phyloP scores from a whole-genome alignment of 371 early-diverging fungal genomes.

The Mucor irregularis region DNA sequence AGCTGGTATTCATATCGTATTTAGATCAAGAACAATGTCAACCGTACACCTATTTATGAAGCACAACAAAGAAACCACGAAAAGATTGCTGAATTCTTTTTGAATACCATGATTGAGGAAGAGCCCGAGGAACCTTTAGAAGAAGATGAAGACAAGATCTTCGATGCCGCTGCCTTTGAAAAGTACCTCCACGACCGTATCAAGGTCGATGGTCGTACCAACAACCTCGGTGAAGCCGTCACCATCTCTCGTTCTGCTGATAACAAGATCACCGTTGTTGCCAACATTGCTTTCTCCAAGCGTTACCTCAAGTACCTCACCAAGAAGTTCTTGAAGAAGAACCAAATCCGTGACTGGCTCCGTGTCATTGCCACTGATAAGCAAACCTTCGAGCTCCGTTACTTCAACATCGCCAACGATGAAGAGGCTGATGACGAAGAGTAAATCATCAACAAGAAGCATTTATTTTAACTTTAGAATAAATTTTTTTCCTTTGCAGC shows the following conservation, averaged over 20 bases:
- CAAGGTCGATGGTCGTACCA: slow-evolving; percentile 96
- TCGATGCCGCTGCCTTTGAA: slow-evolving; percentile 96
- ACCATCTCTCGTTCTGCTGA: slow-evolving; percentile 79
- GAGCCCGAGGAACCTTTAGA: slow-evolving; percentile 50
- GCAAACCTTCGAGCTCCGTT: slow-evolving; percentile 93
- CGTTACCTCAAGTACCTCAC: slow-evolving; percentile 99
- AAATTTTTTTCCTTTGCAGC: background rate
- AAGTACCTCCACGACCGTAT: slow-evolving; percentile 97
- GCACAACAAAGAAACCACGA: slow-evolving; percentile 68
- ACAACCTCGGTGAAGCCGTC: slow-evolving; percentile 91
- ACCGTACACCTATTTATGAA: slow-evolving; percentile 63
- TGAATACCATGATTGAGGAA: slow-evolving; percentile 59
- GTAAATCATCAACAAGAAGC: background rate
- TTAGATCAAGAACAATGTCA: slow-evolving; percentile 65
- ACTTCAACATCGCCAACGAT: slow-evolving; percentile 92
- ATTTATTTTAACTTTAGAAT: slow-evolving; percentile 7
- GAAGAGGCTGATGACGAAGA: slow-evolving; percentile 58
- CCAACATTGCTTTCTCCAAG: slow-evolving; percentile 90
- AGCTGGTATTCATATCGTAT: too few relatives aligned
- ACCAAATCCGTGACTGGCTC: slow-evolving; percentile 97
- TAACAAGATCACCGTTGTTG: slow-evolving; percentile 77
- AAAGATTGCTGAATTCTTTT: slow-evolving; percentile 65
- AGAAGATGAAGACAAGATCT: slow-evolving; percentile 85
- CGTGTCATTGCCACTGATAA: slow-evolving; percentile 93
- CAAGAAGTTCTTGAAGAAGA: slow-evolving; percentile 99